These are phyloP conservation scores for Phytophthora hibernalis DNA, from an alignment of 352 stramenopile genomes.

Conservation along the genomic window DNA sequence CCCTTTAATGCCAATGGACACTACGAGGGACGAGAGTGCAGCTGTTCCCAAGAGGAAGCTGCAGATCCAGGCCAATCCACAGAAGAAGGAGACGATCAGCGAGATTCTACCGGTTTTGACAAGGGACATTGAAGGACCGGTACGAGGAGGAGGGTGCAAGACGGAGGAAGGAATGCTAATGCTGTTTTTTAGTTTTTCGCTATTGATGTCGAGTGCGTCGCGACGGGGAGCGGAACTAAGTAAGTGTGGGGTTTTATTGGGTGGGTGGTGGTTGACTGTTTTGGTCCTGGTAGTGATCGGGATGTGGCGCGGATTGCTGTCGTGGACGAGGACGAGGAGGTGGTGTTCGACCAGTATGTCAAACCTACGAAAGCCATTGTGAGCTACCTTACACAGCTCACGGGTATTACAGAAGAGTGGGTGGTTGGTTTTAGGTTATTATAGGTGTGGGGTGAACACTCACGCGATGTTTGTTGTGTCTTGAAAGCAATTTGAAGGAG, in stretches of 20 bases:
- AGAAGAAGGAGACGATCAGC: slow-evolving; percentile 76
- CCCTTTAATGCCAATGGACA: slow-evolving; percentile 31
- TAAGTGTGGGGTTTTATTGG: slow-evolving; percentile 34
- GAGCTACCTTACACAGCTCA: slow-evolving; percentile 93
- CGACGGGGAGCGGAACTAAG: slow-evolving; percentile 82
- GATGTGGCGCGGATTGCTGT: slow-evolving; percentile 91
- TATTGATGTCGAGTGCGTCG: slow-evolving; percentile 95
- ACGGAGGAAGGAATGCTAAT: not conserved
- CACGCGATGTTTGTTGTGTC: slow-evolving; percentile 1
- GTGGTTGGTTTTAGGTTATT: not conserved
- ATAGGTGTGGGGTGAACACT: not conserved
- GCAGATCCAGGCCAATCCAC: slow-evolving; percentile 74
- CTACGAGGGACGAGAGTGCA: slow-evolving; percentile 23
- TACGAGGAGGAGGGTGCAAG: slow-evolving; percentile 13
- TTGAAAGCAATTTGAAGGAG: slow-evolving; percentile 61
- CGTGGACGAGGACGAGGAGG: slow-evolving; percentile 88
- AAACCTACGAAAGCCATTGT: slow-evolving; percentile 87
- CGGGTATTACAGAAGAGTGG: slow-evolving; percentile 83
- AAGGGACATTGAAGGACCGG: slow-evolving; percentile 79
- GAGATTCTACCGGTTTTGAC: slow-evolving; percentile 81
- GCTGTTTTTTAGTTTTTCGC: slow-evolving; percentile 80
- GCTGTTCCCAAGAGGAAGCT: slow-evolving; percentile 41
- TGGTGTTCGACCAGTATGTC: slow-evolving; percentile 89
- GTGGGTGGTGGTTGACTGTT: not conserved
- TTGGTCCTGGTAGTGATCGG: slow-evolving; percentile 65